These are phyloP conservation scores for Alternaria arbusti DNA, from an alignment of 2,329 filamentous ascomycete species.

Conservation along the genomic window DNA sequence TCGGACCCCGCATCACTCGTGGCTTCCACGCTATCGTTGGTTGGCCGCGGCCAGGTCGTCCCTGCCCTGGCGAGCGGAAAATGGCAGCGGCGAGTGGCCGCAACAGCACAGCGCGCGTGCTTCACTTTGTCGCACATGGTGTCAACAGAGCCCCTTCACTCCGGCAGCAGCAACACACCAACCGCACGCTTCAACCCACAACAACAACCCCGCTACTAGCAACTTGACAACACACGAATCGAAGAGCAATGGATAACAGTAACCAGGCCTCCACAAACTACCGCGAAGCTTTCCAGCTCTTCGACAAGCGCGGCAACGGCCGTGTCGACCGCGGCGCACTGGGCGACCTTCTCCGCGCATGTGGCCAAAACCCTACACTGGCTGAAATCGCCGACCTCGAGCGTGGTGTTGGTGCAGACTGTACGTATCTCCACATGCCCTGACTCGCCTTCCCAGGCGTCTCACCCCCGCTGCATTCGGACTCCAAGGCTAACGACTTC, in stretches of 20 bases:
- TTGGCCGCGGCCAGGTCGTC: slow-evolving; percentile 10
- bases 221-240: slow-evolving; percentile 6
- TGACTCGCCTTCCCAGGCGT: background rate
- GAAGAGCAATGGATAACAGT: slow-evolving; percentile 44
- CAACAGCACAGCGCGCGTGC: slow-evolving; percentile 14
- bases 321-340: slow-evolving; percentile 86
- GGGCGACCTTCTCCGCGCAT: slow-evolving; percentile 92
- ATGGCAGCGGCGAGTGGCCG: slow-evolving; percentile 13
- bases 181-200: background rate
- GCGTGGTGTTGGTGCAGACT: slow-evolving; percentile 86
- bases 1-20: background rate
- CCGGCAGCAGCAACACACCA: background rate
- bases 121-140: background rate
- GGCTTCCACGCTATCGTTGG: slow-evolving; percentile 17
- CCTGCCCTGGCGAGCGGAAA: slow-evolving; percentile 15
- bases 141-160: background rate
- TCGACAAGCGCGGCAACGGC: slow-evolving; percentile 98
- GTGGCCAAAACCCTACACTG: slow-evolving; percentile 96
- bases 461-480: background rate
- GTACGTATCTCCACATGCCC: slow-evolving; percentile 64
- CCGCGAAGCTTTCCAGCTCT: slow-evolving; percentile 99
- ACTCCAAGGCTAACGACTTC: slow-evolving; percentile 3
- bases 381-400: slow-evolving; percentile 92
- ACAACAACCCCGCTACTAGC: slow-evolving; percentile 10
- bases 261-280: slow-evolving; percentile 87